Evolutionary conservation across 768 basidiomycete species (phyloP).

Genomic region (Cyclocybe aegerita): DNA sequence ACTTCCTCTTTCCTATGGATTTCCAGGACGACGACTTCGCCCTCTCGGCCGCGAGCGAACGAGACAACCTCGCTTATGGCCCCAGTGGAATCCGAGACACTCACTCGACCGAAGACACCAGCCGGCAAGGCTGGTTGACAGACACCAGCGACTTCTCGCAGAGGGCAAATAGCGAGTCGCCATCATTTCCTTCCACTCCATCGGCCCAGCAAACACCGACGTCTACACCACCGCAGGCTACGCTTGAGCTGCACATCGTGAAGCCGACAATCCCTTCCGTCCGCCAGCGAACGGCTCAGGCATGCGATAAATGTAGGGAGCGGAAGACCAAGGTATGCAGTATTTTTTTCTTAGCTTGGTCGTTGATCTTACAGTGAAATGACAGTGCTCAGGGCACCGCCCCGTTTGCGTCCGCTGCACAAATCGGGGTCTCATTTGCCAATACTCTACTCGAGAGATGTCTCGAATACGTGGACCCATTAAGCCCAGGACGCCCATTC

Average conservation of each 20-base stretch:
- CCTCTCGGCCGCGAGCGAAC: neutral
- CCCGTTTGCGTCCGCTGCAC: conserved; percentile 53
- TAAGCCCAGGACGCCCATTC: conserved; percentile 10
- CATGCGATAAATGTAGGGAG: conserved; percentile 57
- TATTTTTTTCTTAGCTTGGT: neutral
- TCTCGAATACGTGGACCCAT: conserved; percentile 30
- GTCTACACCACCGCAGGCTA: neutral
- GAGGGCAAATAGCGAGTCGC: neutral
- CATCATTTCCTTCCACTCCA: conserved; percentile 1
- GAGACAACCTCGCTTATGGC: neutral
- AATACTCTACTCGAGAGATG: conserved; percentile 41
- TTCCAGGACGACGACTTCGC: conserved; percentile 5
- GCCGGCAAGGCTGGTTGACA: conserved; percentile 6
- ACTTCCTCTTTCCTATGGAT: conserved; percentile 10
- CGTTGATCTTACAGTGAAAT: neutral
- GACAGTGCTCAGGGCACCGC: conserved; percentile 56
- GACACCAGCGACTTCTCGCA: conserved; percentile 8
- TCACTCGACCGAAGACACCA: neutral
- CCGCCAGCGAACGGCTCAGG: conserved; percentile 48
- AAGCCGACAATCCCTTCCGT: conserved; percentile 11
- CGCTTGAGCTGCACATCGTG: neutral
- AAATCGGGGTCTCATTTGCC: conserved; percentile 48
- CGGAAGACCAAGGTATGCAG: conserved; percentile 54
- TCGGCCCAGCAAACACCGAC: no score
- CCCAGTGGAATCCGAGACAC: neutral